phyloP scores from a whole-genome alignment of 2,329 filamentous ascomycete genomes.

The Colletotrichum scovillei region DNA sequence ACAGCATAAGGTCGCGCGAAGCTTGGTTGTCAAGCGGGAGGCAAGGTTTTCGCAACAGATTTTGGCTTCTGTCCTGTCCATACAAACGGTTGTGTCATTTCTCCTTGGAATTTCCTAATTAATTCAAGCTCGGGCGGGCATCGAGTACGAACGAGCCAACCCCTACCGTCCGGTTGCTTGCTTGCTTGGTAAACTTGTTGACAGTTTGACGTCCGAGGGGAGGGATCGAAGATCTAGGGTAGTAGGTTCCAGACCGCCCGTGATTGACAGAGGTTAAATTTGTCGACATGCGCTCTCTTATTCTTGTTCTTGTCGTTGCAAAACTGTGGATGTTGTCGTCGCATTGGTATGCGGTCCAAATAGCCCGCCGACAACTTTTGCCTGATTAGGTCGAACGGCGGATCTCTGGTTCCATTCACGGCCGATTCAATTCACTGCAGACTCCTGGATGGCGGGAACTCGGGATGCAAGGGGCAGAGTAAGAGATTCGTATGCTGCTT shows the following conservation, averaged over 20 bases:
- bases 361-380: background rate
- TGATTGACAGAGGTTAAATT: background rate
- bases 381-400: background rate
- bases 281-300: background rate
- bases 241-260: background rate
- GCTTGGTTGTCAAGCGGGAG: background rate
- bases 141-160: background rate
- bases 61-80: background rate
- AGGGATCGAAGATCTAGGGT: too few species aligned
- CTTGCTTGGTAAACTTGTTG: background rate
- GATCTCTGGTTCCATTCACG: background rate
- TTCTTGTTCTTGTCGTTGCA: background rate
- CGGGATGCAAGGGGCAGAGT: conserved; percentile 16
- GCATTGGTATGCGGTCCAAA: background rate
- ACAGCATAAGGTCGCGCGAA: too few species aligned
- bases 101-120: conserved; percentile 18
- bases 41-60: background rate
- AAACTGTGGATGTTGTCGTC: background rate
- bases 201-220: background rate
- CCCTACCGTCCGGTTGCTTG: background rate
- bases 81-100: background rate
- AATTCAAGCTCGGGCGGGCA: background rate
- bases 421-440: background rate
- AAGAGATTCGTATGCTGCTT: conserved; percentile 26
- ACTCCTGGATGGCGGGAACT: background rate